Evolutionary conservation across 441 rosid species (phyloP), one percentile per base, ranked within the genome.

Genomic region (Erodium texanum): DNA sequence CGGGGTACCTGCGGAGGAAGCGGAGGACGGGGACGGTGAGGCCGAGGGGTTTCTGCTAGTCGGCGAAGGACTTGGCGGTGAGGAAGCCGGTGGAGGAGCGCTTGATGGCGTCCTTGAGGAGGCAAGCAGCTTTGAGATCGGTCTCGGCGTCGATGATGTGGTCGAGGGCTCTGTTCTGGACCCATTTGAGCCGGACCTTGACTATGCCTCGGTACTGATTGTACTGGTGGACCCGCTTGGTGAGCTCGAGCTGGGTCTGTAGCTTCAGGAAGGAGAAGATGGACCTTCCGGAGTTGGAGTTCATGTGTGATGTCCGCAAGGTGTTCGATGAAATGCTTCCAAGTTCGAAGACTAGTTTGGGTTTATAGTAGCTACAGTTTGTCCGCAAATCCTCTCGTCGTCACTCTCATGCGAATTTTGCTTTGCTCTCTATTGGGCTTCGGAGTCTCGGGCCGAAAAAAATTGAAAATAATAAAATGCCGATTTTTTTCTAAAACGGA

Each of bases 1-100:
- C 89, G 11, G 96, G 96, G 72, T 91, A 91, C 89, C 99, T 85
- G 85, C 99, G 93, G 66, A 92, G 43, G 77, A 94, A 92, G 66
- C 98, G 97, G 54, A 92, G 87, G 74, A 89, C 97, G 36, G 94
- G 98, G 61, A 94, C 82, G 69, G 98, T 89, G 82, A 94, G 96
- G 52, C 98, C 98, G 58, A 92, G 94, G 70, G 89, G 89, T 72
- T 87, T 92, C 66, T 92, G 97, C 98, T 98, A 89, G 20, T 89
- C 97, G 16, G 89, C 75, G 59, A 94, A 82, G 59, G 98, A 88
- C 76, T 86, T 89, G 3, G 98, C 90, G 7, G 97, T 92, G 76
- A 94, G 92, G 79, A 89, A 94, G 24, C 87, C 96, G 41, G 87
- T 85, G 32, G 94, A 83, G 27, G 94, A 89, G 38, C 99, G 89